A percentile compares a stretch with the other conserved stretches of the same genome.
Evolutionary conservation across 495 filamentous ascomycete genomes (phyloP).

Genomic region (Tuber brumale): DNA sequence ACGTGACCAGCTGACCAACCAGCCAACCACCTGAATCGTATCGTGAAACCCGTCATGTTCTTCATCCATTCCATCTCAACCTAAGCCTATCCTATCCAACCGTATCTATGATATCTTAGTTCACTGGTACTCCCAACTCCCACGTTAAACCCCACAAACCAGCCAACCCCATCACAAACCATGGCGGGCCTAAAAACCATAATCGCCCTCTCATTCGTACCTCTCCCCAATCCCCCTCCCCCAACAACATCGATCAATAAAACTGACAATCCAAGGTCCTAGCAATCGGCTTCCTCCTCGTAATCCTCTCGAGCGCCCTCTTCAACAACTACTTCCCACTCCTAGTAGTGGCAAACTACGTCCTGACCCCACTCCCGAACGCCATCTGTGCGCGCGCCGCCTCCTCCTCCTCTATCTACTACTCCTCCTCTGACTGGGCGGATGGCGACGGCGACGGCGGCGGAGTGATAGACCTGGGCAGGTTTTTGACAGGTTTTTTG

Average conservation of each 20-base stretch:
- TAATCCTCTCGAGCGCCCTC: constrained; percentile 93
- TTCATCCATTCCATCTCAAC: not conserved
- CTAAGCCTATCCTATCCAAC: not conserved
- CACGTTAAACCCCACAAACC: not conserved
- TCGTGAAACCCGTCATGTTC: not conserved
- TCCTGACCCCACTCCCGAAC: constrained; percentile 89
- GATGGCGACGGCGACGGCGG: constrained; percentile 66
- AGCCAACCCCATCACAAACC: constrained; percentile 51
- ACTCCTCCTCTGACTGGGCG: constrained; percentile 60
- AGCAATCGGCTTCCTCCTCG: constrained; percentile 96
- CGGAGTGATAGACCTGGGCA: constrained; percentile 79
- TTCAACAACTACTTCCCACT: constrained; percentile 84
- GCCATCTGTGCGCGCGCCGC: constrained; percentile 86
- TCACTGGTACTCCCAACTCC: not conserved
- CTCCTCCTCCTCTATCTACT: constrained; percentile 87
- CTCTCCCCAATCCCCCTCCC: constrained; percentile 28
- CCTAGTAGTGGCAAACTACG: constrained; percentile 90
- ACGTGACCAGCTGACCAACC: not conserved
- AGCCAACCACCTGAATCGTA: not conserved
- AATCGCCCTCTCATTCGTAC: constrained; percentile 89
- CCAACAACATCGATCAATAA: too few relatives aligned
- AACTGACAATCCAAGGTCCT: constrained; percentile 56
- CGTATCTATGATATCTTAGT: not conserved
- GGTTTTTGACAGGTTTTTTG: constrained; percentile 91
- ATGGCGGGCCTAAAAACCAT: constrained; percentile 94